Base-by-base conservation (phyloP, 2,329 filamentous ascomycete genomes). In the Fusarium denticulatum region DNA sequence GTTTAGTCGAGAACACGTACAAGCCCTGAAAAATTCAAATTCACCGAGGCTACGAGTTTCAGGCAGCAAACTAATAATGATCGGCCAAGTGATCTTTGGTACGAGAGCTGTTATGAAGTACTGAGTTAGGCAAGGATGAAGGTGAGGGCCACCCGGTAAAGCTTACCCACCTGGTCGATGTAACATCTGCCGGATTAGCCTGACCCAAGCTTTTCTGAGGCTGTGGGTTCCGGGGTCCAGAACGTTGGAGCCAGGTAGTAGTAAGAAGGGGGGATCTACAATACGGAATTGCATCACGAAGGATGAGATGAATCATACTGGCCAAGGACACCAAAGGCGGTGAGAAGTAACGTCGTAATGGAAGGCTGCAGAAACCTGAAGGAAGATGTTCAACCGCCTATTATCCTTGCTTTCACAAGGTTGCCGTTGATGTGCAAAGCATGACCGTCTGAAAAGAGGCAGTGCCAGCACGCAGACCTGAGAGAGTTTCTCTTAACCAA, bases 11-110 rank as follows among this genome's bases (percentile, higher is more conserved):
- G 22, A 58, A 59, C 50, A 18, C 50, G 65, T 42, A 64, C 6
- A n/a, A 65, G 40, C 30, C 40, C 20, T 26, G 45, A 12, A 65
- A 57, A 43, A 15, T 43, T 36, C 26, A 22, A 69, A 30, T 65
- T 46, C 24, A 57, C 59, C 60, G 46, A 69, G 6, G 34, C 40
- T 26, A 60, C 22, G 62, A 46, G 64, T 67, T 67, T 60, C 64
- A 69, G 52, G 26, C 8, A 11, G 26, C 24, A 32, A 28, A 53
- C 59, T 65, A 59, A 69, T 52, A 39, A 22, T 22, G 60, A 65
- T 58, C 66, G 65, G 20, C 66, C 12, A 52, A 30, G 28, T 28
- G 18, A 65, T 13, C 30, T 59, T 52, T 46, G 24, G 36, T 46
- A 60, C 24, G 16, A 50, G 39, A n/a, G 24, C 10, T 28, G 34